Conservation (phyloP, 2,329 filamentous ascomycete genomes). For the Colletotrichum echinochloae region DNA sequence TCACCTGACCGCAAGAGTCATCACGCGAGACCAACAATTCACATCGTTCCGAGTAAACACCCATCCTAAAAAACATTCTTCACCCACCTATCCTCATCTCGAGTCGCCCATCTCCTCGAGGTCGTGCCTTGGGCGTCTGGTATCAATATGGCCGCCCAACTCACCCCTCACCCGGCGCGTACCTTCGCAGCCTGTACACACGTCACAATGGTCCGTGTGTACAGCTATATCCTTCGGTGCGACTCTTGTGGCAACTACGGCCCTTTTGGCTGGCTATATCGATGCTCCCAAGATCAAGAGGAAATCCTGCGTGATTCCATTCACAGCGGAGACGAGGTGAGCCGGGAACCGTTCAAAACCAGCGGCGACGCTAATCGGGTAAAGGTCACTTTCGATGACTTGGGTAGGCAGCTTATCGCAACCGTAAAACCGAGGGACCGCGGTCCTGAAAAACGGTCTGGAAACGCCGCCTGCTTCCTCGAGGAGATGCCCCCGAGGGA, state of each 20-base stretch:
- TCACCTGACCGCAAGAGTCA: neutral
- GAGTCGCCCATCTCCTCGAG: slow-evolving; percentile 15
- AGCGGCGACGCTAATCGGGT: slow-evolving; percentile 38
- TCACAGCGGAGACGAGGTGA: slow-evolving; percentile 46
- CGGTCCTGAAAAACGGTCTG: slow-evolving; percentile 55
- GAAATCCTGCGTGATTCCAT: slow-evolving; percentile 50
- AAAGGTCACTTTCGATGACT: slow-evolving; percentile 50
- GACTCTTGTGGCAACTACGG: slow-evolving; percentile 67
- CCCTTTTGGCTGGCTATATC: slow-evolving; percentile 78
- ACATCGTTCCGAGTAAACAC: neutral
- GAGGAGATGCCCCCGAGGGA: slow-evolving; percentile 56
- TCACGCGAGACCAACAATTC: neutral
- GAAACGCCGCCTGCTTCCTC: slow-evolving; percentile 58
- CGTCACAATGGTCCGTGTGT: slow-evolving; percentile 74
- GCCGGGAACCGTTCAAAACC: slow-evolving; percentile 35
- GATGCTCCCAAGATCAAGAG: slow-evolving; percentile 75
- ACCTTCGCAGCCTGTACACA: slow-evolving; percentile 68
- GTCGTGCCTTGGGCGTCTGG: neutral
- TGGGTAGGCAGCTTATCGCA: slow-evolving; percentile 50
- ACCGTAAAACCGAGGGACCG: slow-evolving; percentile 52
- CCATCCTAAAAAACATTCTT: slow-evolving; percentile 1
- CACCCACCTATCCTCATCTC: neutral
- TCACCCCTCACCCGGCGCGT: slow-evolving; percentile 5
- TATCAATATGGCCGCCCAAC: slow-evolving; percentile 27
- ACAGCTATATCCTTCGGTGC: slow-evolving; percentile 66